Conservation (phyloP, 192 early-diverging fungal species). For the Allomyces javanicus region DNA sequence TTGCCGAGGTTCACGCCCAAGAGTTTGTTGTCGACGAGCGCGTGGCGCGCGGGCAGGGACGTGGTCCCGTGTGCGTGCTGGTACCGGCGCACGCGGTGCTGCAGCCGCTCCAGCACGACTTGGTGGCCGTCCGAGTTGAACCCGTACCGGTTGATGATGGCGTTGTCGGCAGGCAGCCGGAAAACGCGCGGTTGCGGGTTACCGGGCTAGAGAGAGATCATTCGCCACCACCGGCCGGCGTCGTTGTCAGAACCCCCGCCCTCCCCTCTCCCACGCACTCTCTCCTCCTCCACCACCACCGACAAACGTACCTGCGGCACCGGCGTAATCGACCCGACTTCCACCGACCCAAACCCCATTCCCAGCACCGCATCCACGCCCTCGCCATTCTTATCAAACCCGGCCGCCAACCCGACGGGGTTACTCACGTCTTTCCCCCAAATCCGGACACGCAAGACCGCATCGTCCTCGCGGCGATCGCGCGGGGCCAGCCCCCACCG, state of each 20-base stretch:
- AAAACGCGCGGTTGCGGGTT: slow-evolving; percentile 76
- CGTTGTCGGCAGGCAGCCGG: slow-evolving; percentile 44
- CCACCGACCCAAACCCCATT: slow-evolving; percentile 76
- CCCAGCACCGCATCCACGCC: slow-evolving; percentile 63
- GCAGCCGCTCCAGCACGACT: slow-evolving; percentile 38
- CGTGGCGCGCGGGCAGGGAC: slow-evolving; percentile 20
- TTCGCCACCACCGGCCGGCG: background rate
- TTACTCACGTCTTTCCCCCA: slow-evolving; percentile 54
- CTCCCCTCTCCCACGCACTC: background rate
- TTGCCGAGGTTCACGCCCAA: slow-evolving; percentile 79
- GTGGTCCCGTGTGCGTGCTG: background rate
- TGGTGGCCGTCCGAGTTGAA: slow-evolving; percentile 67
- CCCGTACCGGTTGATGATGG: slow-evolving; percentile 79
- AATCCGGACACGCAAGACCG: slow-evolving; percentile 28
- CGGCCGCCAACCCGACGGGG: slow-evolving; percentile 73
- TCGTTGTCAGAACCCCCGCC: background rate
- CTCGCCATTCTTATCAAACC: slow-evolving; percentile 81
- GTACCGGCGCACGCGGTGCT: slow-evolving; percentile 4
- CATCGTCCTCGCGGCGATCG: slow-evolving; percentile 36
- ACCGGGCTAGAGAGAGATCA: slow-evolving; percentile 33
- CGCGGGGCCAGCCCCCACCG: slow-evolving; percentile 39
- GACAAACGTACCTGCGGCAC: slow-evolving; percentile 39
- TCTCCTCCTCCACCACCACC: background rate
- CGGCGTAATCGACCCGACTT: slow-evolving; percentile 76
- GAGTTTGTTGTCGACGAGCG: slow-evolving; percentile 33